Evolutionary conservation across 169 alveolate genomes (phyloP), one percentile per base, ranked within the genome.

Genomic region (Eimeria sp.): DNA sequence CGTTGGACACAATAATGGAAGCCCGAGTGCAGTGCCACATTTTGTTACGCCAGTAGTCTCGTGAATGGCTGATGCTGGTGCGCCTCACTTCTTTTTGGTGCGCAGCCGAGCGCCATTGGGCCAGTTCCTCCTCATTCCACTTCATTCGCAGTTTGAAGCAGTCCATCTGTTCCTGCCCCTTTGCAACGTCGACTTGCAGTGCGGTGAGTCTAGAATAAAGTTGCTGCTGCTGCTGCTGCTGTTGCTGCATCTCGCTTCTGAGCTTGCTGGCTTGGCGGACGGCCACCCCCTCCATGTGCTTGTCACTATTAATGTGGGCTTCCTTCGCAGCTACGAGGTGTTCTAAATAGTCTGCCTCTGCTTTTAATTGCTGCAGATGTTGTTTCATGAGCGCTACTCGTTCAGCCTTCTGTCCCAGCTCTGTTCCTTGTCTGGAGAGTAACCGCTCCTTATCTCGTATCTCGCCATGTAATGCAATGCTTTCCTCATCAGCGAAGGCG

Each of bases 51-150:
- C 58, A 49, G 46, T 52, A 46, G 58, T 27, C 60, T 43, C 27
- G 66, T 66, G 66, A 78, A 27, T 49, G 16, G 14, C 10, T 13
- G 89, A 27, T 83, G 20, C 56, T 62, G 83, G 83, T 43, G 54
- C 66, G 58, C 64, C 95, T 77, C 80, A 88, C 97, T 94, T 99
- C 99, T 96, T 99, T 99, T 96, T 98, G 98, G 80, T 99, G 97
- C 25, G 99, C 99, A 40, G 99, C 99, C 52, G 98, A 97, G 54
- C 99, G 99, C 99, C 99, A 99, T 97, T 99, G 99, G 97, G 98
- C 99, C 66, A 99, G 98, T 96, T 99, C 99, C 95, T 99, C 99
- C 95, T 98, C 98, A 82, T 98, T 98, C 99, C 99, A 98, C 97
- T 98, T 98, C 99, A 99, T 98, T 95, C 98, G 98, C 49, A 98